A percentile compares a stretch with the other conserved stretches of the same genome.
Conservation (phyloP, 2,329 filamentous ascomycete species). For the Colletotrichum lini region DNA sequence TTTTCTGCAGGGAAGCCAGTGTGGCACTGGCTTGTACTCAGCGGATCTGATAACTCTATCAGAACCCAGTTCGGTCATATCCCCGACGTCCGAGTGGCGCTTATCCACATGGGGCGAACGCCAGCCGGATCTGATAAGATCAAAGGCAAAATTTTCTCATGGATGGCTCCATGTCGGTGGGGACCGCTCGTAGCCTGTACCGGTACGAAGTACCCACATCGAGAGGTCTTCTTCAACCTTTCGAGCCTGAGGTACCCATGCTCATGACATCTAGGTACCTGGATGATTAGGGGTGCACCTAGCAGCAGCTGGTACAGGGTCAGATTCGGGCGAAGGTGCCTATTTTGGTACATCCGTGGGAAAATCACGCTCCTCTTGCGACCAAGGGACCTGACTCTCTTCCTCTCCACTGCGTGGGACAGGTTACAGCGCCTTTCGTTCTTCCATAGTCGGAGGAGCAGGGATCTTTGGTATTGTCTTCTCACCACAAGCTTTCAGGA, state of each 20-base stretch:
- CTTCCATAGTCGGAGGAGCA: neutral
- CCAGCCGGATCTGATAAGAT: conserved; percentile 39
- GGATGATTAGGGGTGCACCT: neutral
- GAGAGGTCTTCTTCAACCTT: neutral
- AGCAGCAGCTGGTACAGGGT: conserved; percentile 22
- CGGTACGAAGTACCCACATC: neutral
- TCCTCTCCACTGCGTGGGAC: conserved; percentile 8
- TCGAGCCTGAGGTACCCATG: conserved; percentile 12
- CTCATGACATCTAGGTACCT: neutral
- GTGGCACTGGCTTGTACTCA: conserved; percentile 26
- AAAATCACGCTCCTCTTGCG: conserved; percentile 4
- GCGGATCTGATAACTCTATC: conserved; percentile 57
- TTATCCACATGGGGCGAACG: neutral
- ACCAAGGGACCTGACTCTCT: conserved; percentile 28
- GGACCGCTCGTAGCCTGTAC: neutral
- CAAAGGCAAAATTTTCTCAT: conserved; percentile 21
- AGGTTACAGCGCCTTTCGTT: neutral
- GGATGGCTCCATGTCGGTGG: neutral
- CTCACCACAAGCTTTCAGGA: conserved; percentile 14
- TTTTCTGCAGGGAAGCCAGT: conserved; percentile 15
- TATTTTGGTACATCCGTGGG: conserved; percentile 15
- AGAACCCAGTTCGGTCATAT: conserved; percentile 22
- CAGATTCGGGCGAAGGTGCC: conserved; percentile 29
- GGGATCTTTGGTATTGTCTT: neutral
- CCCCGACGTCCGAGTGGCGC: conserved; percentile 20